phyloP scores from a whole-genome alignment of 1,139 yeast genomes.

The Geotrichum bryndzae region DNA sequence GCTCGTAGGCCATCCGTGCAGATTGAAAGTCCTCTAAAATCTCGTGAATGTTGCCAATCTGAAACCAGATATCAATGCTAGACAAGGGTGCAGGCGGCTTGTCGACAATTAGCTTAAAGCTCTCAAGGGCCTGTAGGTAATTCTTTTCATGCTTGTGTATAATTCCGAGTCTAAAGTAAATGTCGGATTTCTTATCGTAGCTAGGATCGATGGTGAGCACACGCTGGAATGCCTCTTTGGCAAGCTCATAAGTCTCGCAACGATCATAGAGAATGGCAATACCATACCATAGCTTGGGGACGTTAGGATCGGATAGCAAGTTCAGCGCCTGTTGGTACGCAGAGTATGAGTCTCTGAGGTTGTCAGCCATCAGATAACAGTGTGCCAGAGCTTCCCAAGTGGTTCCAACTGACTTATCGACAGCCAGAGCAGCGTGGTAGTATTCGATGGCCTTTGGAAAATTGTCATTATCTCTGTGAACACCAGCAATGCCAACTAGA shows the following conservation, averaged over 20 bases:
- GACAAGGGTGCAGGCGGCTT: constrained; percentile 95
- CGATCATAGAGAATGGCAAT: constrained; percentile 93
- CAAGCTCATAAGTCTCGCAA: constrained; percentile 91
- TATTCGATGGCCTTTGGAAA: constrained; percentile 91
- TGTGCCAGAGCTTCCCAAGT: constrained; percentile 97
- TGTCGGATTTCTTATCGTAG: constrained; percentile 93
- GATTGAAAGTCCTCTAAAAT: constrained; percentile 87
- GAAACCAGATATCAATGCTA: constrained; percentile 97
- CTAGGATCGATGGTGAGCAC: constrained; percentile 92
- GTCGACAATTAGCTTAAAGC: constrained; percentile 82
- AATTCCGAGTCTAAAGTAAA: constrained; percentile 90
- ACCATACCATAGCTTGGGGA: constrained; percentile 97
- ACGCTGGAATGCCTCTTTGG: constrained; percentile 95
- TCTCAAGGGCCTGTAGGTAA: constrained; percentile 78
- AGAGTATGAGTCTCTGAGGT: constrained; percentile 87
- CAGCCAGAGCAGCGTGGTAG: constrained; percentile 78
- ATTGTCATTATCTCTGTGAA: constrained; percentile 81
- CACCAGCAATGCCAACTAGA: constrained; percentile 75
- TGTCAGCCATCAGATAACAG: constrained; percentile 94
- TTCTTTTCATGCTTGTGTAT: constrained; percentile 93
- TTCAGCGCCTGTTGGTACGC: constrained; percentile 94
- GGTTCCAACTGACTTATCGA: constrained; percentile 85
- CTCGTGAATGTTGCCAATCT: constrained; percentile 90
- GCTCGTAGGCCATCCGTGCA: constrained; percentile 92
- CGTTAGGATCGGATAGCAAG: constrained; percentile 86